phyloP scores from a whole-genome alignment of 148 eudicot species.

The Rhododendron kiyosumense region DNA sequence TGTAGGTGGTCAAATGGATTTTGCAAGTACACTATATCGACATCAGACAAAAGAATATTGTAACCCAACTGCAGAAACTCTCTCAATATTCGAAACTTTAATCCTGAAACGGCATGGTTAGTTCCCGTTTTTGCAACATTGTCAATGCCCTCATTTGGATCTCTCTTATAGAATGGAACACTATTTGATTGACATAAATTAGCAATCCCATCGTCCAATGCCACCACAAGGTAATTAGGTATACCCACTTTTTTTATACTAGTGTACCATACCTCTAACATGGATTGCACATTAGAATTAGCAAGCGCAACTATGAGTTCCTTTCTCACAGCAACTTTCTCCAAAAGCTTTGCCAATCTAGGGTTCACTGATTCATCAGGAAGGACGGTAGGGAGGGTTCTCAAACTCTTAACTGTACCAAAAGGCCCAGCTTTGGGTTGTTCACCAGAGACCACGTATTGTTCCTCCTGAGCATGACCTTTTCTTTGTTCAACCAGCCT shows the following conservation, averaged over 20 bases:
- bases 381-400: constrained; percentile 72
- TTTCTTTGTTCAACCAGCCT: constrained; percentile 56
- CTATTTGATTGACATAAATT: constrained; percentile 59
- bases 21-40: constrained; percentile 84
- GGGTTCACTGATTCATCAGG: constrained; percentile 85
- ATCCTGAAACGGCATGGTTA: constrained; percentile 82
- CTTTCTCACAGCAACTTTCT: constrained; percentile 56
- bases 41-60: constrained; percentile 84
- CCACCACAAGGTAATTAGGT: constrained; percentile 78
- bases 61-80: constrained; percentile 34
- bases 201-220: constrained; percentile 66
- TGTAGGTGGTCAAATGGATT: constrained; percentile 80
- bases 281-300: constrained; percentile 70
- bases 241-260: constrained; percentile 71
- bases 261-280: constrained; percentile 69
- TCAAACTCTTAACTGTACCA: constrained; percentile 79
- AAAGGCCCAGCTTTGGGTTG: constrained; percentile 82
- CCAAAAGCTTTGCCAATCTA: constrained; percentile 68
- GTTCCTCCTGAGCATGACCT: constrained; percentile 58
- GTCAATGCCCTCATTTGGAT: constrained; percentile 68
- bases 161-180: constrained; percentile 74
- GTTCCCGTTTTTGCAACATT: constrained; percentile 53
- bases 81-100: constrained; percentile 57
- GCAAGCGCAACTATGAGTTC: constrained; percentile 87
- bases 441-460: constrained; percentile 42